Conservation (phyloP, 78 protist genomes). For the Anaeramoeba flamelloides region DNA sequence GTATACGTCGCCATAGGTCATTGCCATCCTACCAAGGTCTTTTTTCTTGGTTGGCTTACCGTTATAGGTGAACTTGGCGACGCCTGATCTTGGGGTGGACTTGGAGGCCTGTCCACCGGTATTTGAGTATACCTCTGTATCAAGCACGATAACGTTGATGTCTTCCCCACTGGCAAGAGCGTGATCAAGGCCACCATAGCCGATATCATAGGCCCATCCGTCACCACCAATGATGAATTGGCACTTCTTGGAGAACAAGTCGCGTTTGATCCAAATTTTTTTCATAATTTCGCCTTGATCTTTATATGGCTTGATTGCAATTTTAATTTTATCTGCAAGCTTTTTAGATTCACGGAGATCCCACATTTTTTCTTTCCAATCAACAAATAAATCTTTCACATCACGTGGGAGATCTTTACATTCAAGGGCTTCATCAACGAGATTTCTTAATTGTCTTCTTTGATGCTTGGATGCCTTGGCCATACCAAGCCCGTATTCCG, state of each 20-base stretch:
- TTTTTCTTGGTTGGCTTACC: not conserved
- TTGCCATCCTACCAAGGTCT: not conserved
- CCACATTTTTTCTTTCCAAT: too few relatives aligned
- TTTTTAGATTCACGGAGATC: too few relatives aligned
- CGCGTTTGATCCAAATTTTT: not conserved
- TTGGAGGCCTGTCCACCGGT: not conserved
- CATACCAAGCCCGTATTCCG: conserved; percentile 17
- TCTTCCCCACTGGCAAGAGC: not conserved
- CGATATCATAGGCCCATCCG: conserved; percentile 33
- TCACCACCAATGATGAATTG: conserved; percentile 1
- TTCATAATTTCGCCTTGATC: too few relatives aligned
- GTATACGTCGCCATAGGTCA: not conserved
- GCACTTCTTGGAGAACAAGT: not conserved
- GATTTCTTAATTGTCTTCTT: too few relatives aligned
- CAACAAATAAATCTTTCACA: too few relatives aligned
- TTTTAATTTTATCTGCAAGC: too few relatives aligned
- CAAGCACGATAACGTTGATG: not conserved
- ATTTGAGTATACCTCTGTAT: not conserved
- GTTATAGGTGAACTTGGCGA: not conserved
- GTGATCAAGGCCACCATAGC: conserved; percentile 5
- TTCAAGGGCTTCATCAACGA: too few relatives aligned
- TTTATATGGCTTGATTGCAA: too few relatives aligned
- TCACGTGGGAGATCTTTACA: too few relatives aligned
- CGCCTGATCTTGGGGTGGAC: not conserved
- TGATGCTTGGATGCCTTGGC: too few relatives aligned